Base-by-base conservation (phyloP, 805 yeast genomes). In the Ascoidea asiatica region DNA sequence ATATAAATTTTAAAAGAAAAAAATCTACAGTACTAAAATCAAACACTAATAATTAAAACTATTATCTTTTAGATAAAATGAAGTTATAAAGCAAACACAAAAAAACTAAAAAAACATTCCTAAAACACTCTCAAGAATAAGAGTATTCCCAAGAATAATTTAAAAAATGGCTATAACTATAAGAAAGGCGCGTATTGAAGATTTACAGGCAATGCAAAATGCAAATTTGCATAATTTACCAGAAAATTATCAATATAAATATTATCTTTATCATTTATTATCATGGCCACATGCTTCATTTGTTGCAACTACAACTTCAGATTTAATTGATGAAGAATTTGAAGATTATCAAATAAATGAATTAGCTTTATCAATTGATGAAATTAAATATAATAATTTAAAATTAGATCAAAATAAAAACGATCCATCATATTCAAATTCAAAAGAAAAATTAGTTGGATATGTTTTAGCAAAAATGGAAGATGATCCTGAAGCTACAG, bases 231-330 rank as follows among this genome's bases (percentile, higher is more conserved):
- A 82, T 51, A 90, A 90, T 57, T 68, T 92, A 49, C 98, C 98
- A 5, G 98, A 92, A 61, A 92, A 92, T 65, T 92, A 92, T 59
- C 81, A 84, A 51, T 66, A 89, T 62, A 88, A 89, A 61, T 92
- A 88, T 64, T 92, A 92, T 64, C 74, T 92, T 72, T 92, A 92
- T 63, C 98, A 92, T 63, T 73, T 87, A 6, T 66, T 90, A 43
- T 81, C 97, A 36, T 92, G 98, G 98, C 98, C 98, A 1, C 95
- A 90, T 60, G 94, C 95, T 13, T 85, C 95, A 38, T 92, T 80
- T 66, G 97, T 92, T 36, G 98, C 98, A 17, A 81, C 90, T 1
- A 81, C 92, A 1, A 75, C 80, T 21, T n/a, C n/a, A n/a, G 82
- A 75, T 50, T 75, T 70, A 8, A 65, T 58, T 33, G 47, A 56